Base-by-base conservation (phyloP, 1,284 basidiomycete species). In the Puccinia polysora region DNA sequence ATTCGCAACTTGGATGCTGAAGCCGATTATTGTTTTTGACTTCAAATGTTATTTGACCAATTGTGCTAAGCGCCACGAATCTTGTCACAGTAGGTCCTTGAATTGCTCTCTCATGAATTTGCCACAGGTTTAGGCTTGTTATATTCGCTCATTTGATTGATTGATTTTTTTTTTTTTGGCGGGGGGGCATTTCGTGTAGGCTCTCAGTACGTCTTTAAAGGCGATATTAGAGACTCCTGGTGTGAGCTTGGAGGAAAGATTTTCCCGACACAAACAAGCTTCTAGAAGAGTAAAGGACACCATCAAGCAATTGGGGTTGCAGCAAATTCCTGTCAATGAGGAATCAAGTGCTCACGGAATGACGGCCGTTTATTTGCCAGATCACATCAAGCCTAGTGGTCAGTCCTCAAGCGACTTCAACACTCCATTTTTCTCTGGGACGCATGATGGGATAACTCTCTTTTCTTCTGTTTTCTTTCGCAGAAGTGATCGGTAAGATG, bases 151-250 rank as follows among this genome's bases (percentile, higher is more conserved):
- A 80, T 79, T 80, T 2, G 18, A 23, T 60, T 10, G n/a, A 25
- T 60, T 63, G 10, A 23, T 25, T 45, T n/a, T 45, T 90, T 91
- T 14, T n/a, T 90, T 94, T 74, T 95, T n/a, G 97, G 82, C n/a
- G n/a, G n/a, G n/a, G n/a, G n/a, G n/a, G n/a, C n/a, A n/a, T n/a
- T 86, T 97, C 75, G 86, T 98, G 78, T 91, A 93, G 81, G 90
- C 95, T 0, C 90, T 91, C 80, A 86, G 90, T 79, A 84, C 86
- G 32, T 89, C 91, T 10, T 85, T 98, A 70, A 83, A 82, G 62
- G 83, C 85, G 74, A 93, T 98, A 80, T 85, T 84, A 7, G 75
- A 83, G 82, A 77, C 81, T 80, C 40, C 77, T 82, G 30, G 30
- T 4, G 82, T 84, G 6, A 86, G 88, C 8, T 84, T 98, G 56